Conservation (phyloP, 345 rosid genomes). For the Citrus medica region DNA sequence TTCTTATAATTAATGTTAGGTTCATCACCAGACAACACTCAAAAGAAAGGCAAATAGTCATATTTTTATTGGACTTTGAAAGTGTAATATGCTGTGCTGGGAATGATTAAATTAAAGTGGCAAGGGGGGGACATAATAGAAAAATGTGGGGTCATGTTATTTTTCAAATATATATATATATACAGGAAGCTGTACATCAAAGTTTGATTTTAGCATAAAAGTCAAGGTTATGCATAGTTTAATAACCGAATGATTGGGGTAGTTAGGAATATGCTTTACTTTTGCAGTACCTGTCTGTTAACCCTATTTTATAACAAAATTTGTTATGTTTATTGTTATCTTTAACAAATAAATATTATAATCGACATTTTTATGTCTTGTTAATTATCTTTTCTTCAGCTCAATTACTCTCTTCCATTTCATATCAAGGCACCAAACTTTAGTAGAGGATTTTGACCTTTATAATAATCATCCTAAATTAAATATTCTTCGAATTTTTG, state of each 20-base stretch:
- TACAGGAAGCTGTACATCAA: not conserved
- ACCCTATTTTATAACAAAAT: not conserved
- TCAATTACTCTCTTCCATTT: too few species aligned
- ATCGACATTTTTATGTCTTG: too few species aligned
- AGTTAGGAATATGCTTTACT: slow-evolving; percentile 31
- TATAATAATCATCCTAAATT: too few species aligned
- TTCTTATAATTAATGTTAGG: not conserved
- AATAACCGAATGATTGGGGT: slow-evolving; percentile 31
- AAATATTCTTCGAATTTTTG: too few species aligned
- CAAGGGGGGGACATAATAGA: not conserved
- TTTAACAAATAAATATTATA: too few species aligned
- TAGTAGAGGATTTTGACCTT: too few species aligned
- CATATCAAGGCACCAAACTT: too few species aligned
- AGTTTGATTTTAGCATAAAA: not conserved
- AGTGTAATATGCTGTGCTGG: not conserved
- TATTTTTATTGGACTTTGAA: not conserved
- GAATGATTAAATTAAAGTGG: not conserved
- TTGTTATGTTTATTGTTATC: too few species aligned
- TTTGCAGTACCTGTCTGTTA: not conserved
- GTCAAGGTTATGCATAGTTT: not conserved
- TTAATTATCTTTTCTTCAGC: too few species aligned
- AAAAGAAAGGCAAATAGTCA: not conserved
- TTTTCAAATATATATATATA: too few species aligned
- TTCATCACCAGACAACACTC: not conserved
- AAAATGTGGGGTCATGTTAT: not conserved